phyloP scores from a whole-genome alignment of 2,329 filamentous ascomycete genomes.

The Aspergillus novofumigatus region DNA sequence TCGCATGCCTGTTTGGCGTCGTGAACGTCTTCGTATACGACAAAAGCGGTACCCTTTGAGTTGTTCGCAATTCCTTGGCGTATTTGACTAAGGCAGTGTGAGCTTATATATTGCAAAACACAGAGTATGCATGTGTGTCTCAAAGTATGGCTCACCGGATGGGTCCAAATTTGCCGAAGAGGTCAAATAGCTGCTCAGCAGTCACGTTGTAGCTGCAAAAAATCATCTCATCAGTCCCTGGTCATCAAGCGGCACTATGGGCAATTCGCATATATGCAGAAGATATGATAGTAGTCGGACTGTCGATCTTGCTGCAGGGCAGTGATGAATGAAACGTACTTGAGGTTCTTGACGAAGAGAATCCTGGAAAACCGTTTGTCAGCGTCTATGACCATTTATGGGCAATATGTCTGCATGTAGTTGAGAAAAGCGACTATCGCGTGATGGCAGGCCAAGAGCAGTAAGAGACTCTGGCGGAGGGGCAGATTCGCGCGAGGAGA shows the following conservation, averaged over 20 bases:
- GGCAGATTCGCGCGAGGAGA: slow-evolving; percentile 26
- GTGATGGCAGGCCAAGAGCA: not conserved
- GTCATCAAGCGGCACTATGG: not conserved
- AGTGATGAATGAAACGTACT: slow-evolving; percentile 52
- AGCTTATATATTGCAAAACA: slow-evolving; percentile 2
- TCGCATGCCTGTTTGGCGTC: slow-evolving; percentile 99
- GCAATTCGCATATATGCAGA: not conserved
- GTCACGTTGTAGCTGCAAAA: slow-evolving; percentile 88
- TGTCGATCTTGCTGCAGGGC: slow-evolving; percentile 1
- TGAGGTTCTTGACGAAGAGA: slow-evolving; percentile 99
- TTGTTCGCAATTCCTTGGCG: slow-evolving; percentile 95
- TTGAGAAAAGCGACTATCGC: not conserved
- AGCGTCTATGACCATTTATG: slow-evolving; percentile 1
- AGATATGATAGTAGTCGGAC: slow-evolving; percentile 1
- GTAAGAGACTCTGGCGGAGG: slow-evolving; percentile 18
- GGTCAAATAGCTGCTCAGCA: slow-evolving; percentile 94
- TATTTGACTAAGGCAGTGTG: slow-evolving; percentile 69
- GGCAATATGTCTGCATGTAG: not conserved
- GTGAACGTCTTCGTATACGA: slow-evolving; percentile 99
- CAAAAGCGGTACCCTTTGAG: slow-evolving; percentile 97
- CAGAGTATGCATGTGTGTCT: not conserved
- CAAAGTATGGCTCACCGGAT: slow-evolving; percentile 66
- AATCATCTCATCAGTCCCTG: not conserved
- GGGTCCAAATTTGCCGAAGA: slow-evolving; percentile 95
- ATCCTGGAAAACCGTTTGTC: slow-evolving; percentile 58